Percentiles rank a stretch among this genome's conserved stretches.
Conservation (phyloP, 331 rosid genomes). For the Saraca asoca region DNA sequence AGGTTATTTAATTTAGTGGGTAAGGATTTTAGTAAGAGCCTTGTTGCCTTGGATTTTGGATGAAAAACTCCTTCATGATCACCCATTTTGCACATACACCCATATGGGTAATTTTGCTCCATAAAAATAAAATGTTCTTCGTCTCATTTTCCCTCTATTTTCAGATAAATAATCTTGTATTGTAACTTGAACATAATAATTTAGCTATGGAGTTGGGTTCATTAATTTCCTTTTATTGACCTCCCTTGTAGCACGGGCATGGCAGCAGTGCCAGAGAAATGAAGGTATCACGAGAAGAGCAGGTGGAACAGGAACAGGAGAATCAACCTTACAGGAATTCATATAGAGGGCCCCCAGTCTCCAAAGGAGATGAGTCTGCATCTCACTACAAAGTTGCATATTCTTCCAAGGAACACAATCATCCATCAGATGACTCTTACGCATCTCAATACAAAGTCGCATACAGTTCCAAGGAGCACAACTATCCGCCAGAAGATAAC, state of each 20-base stretch:
- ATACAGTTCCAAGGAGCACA: neutral
- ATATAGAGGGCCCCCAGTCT: neutral
- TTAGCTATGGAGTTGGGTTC: neutral
- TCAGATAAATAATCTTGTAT: too few relatives aligned
- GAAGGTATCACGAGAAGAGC: constrained; percentile 8
- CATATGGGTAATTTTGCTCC: too few relatives aligned
- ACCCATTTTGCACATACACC: too few relatives aligned
- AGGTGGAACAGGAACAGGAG: constrained; percentile 18
- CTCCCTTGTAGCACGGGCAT: constrained; percentile 24
- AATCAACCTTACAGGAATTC: neutral
- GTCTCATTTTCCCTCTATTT: too few relatives aligned
- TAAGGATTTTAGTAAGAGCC: too few relatives aligned
- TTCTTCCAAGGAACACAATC: neutral
- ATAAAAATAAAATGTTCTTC: too few relatives aligned
- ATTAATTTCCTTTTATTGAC: neutral
- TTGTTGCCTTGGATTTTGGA: too few relatives aligned
- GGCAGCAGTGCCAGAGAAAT: constrained; percentile 33
- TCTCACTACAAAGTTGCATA: constrained; percentile 8
- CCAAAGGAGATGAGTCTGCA: neutral
- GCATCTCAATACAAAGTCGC: neutral
- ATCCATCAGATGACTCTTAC: neutral
- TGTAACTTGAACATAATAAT: too few relatives aligned
- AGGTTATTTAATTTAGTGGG: too few relatives aligned
- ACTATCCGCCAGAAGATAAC: neutral
- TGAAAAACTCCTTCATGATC: too few relatives aligned